A percentile compares a stretch with the other conserved stretches of the same genome.
phyloP scores from a whole-genome alignment of 1,284 basidiomycete species.

The Leucoagaricus sp. region DNA sequence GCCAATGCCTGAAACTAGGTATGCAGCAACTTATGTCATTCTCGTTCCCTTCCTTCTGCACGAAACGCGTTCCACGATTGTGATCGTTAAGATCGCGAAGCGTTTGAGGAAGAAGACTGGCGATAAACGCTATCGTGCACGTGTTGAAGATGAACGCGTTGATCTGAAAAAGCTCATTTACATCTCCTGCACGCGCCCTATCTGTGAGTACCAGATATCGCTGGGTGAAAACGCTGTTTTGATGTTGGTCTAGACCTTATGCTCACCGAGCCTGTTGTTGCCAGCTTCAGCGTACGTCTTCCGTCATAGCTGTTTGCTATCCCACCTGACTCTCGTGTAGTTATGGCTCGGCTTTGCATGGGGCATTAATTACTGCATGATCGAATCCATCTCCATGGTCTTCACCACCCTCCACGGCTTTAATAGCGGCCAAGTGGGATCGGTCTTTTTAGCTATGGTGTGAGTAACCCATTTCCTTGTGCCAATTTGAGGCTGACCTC shows the following conservation, averaged over 20 bases:
- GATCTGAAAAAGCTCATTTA: conserved; percentile 34
- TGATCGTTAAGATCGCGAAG: conserved; percentile 6
- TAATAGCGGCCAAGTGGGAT: conserved; percentile 10
- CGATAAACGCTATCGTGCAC: conserved; percentile 58
- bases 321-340: not conserved
- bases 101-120: conserved; percentile 31
- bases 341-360: conserved; percentile 13
- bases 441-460: conserved; percentile 10
- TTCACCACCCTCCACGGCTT: conserved; percentile 13
- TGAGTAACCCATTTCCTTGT: not conserved
- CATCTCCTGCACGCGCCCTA: conserved; percentile 9
- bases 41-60: conserved; percentile 47
- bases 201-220: not conserved
- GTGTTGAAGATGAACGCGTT: conserved; percentile 62
- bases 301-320: not conserved
- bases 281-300: conserved; percentile 10
- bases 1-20: conserved; percentile 37
- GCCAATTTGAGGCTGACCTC: not conserved
- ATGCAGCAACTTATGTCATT: conserved; percentile 39
- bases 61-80: conserved; percentile 11
- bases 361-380: conserved; percentile 12
- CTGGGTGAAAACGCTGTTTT: not conserved
- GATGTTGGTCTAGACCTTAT: conserved; percentile 6
- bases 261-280: conserved; percentile 11
- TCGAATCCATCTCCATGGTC: conserved; percentile 12